phyloP scores from a whole-genome alignment of 2,329 filamentous ascomycete species.

The Alternaria angustiovoidea region DNA sequence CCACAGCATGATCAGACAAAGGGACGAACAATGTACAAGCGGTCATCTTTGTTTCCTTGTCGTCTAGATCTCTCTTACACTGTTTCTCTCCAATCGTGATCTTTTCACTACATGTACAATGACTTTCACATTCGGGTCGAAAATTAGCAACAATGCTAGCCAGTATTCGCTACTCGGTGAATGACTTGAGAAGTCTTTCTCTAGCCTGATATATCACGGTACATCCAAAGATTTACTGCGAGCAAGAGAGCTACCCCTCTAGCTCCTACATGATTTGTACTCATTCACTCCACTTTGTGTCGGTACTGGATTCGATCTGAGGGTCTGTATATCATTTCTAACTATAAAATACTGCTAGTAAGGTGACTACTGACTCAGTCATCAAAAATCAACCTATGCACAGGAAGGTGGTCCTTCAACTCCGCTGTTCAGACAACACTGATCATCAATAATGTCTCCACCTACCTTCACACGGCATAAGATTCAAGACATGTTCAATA shows the following conservation, averaged over 20 bases:
- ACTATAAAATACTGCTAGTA: not conserved
- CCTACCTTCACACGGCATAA: not conserved
- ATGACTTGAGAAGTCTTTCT: not conserved
- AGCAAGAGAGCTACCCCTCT: not conserved
- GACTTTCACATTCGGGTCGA: not conserved
- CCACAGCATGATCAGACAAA: not conserved
- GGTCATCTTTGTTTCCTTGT: conserved; percentile 8
- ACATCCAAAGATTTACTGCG: not conserved
- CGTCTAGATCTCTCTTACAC: not conserved
- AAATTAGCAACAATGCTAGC: not conserved
- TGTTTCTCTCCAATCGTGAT: not conserved
- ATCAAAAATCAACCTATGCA: not conserved
- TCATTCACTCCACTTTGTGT: not conserved
- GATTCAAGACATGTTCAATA: conserved; percentile 13
- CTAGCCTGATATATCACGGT: not conserved
- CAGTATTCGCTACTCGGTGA: not conserved
- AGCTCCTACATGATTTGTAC: not conserved
- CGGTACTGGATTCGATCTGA: not conserved
- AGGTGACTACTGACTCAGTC: not conserved
- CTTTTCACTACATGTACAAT: not conserved
- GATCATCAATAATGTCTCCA: not conserved
- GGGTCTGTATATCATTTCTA: not conserved
- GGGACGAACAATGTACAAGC: not conserved
- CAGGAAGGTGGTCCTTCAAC: not conserved
- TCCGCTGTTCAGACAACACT: not conserved